phyloP scores from a whole-genome alignment of 192 early-diverging fungal species.

The Thamnidium elegans region DNA sequence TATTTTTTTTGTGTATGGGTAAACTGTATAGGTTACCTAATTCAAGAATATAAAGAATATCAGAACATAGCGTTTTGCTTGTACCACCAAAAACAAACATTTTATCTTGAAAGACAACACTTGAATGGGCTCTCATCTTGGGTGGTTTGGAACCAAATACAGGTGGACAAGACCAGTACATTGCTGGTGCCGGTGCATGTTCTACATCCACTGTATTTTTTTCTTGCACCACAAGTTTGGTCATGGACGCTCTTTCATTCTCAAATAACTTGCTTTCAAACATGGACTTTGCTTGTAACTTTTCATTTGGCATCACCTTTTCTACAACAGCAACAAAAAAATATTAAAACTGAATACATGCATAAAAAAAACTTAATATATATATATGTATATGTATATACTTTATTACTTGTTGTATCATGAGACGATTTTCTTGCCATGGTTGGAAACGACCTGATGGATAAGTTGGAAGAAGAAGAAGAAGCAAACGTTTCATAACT shows the following conservation, averaged over 20 bases:
- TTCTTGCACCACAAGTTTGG: neutral
- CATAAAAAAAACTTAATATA: too few species aligned
- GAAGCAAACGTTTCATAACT: constrained; percentile 13
- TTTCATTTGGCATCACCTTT: neutral
- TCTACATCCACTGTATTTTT: neutral
- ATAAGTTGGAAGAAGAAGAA: constrained; percentile 8
- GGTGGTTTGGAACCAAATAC: constrained; percentile 63
- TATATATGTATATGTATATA: neutral
- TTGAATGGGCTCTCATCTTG: constrained; percentile 73
- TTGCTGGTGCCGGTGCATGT: constrained; percentile 68
- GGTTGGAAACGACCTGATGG: neutral
- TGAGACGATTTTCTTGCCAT: neutral
- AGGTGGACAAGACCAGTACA: constrained; percentile 69
- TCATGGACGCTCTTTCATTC: neutral
- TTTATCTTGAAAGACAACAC: constrained; percentile 69
- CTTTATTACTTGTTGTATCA: constrained; percentile 4
- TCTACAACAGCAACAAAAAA: neutral
- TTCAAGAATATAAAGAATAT: constrained; percentile 76
- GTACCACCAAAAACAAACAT: constrained; percentile 86
- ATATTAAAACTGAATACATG: too few species aligned
- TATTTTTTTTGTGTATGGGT: neutral
- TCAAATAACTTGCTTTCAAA: constrained; percentile 5
- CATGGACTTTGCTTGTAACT: constrained; percentile 3
- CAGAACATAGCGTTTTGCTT: constrained; percentile 68
- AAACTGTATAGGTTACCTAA: constrained; percentile 41